Conservation (phyloP, 1,284 basidiomycete species). For the Trichosporon asahii region DNA sequence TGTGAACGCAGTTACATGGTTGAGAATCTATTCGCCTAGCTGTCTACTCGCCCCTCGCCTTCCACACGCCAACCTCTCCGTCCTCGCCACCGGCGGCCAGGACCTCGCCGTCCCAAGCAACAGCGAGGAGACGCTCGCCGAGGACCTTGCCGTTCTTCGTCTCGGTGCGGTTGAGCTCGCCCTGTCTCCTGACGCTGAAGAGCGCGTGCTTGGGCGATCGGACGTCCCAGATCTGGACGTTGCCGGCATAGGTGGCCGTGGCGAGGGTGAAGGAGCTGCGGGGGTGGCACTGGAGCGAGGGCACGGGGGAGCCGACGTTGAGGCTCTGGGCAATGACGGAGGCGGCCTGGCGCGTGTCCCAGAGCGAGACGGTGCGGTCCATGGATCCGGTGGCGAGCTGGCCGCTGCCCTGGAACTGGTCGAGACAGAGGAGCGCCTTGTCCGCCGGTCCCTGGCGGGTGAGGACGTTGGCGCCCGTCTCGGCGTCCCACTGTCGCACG, state of each 20-base stretch:
- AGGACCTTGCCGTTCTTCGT: conserved; percentile 59
- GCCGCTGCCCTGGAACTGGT: conserved; percentile 50
- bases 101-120: conserved; percentile 73
- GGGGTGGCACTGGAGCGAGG: conserved; percentile 62
- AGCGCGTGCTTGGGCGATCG: conserved; percentile 59
- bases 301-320: conserved; percentile 63
- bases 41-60: conserved; percentile 53
- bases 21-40: background rate
- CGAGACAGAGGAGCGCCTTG: conserved; percentile 53
- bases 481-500: conserved; percentile 54
- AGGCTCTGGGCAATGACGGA: conserved; percentile 58
- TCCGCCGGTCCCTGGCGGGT: conserved; percentile 51
- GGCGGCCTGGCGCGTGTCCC: conserved; percentile 54
- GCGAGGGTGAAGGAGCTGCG: conserved; percentile 66
- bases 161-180: conserved; percentile 28
- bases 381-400: conserved; percentile 55
- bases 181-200: conserved; percentile 53
- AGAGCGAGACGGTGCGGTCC: conserved; percentile 55
- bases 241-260: conserved; percentile 77
- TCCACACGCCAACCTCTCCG: conserved; percentile 72
- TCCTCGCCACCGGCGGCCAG: conserved; percentile 78
- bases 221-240: conserved; percentile 81
- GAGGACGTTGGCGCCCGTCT: conserved; percentile 46
- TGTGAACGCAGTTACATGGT: conserved; percentile 7
- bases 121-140: conserved; percentile 56